phyloP scores from a whole-genome alignment of 768 basidiomycete genomes.

The Calocera viscosa region DNA sequence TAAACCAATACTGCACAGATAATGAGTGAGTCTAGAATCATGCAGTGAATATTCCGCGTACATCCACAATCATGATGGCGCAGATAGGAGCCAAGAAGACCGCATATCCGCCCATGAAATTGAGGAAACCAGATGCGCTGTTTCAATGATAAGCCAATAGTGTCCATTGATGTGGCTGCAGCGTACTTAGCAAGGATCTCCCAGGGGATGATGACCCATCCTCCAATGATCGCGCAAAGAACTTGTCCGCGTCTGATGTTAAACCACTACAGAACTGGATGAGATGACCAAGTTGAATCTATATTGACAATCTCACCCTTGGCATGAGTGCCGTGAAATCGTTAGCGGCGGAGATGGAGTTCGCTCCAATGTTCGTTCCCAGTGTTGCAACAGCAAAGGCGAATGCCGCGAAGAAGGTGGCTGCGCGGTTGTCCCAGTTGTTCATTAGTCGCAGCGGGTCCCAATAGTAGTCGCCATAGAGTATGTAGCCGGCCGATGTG shows the following conservation, averaged over 20 bases:
- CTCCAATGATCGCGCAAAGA: conserved; percentile 67
- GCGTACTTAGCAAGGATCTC: conserved; percentile 50
- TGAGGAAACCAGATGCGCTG: conserved; percentile 52
- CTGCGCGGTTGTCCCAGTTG: conserved; percentile 73
- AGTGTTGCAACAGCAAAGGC: conserved; percentile 62
- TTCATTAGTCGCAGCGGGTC: conserved; percentile 66
- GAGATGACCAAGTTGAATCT: too few species aligned
- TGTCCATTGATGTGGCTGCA: conserved; percentile 14
- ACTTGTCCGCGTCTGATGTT: conserved; percentile 64
- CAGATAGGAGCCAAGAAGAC: conserved; percentile 79
- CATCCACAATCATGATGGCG: conserved; percentile 52
- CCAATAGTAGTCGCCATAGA: conserved; percentile 59
- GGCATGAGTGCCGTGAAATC: conserved; percentile 71
- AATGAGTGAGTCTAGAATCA: too few species aligned
- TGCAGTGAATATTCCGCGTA: conserved; percentile 27
- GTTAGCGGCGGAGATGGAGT: conserved; percentile 64
- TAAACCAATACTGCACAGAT: conserved; percentile 54
- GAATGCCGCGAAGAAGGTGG: conserved; percentile 71
- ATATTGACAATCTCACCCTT: not conserved
- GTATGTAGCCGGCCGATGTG: conserved; percentile 56
- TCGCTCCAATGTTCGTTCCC: conserved; percentile 61
- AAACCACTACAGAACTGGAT: conserved; percentile 35
- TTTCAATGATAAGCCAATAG: not conserved
- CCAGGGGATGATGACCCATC: conserved; percentile 57
- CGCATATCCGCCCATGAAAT: conserved; percentile 72